These are phyloP conservation scores for Blyttiomyces sp. DNA, from an alignment of 371 early-diverging fungal species.

Conservation along the genomic window DNA sequence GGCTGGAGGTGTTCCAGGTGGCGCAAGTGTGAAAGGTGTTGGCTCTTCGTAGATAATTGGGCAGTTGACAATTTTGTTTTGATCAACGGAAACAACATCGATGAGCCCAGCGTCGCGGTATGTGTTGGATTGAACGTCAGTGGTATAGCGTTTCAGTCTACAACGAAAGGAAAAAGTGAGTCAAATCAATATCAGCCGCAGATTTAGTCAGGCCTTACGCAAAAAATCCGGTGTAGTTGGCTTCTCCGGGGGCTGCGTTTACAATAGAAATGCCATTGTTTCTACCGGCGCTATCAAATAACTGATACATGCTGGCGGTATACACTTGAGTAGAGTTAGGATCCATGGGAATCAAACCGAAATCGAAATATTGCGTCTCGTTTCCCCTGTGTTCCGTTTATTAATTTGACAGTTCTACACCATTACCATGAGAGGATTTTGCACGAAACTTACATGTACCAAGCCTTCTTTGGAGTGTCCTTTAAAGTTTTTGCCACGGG, in stretches of 20 bases:
- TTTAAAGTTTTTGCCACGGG: not conserved
- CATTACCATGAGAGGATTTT: not conserved
- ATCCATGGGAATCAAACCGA: not conserved
- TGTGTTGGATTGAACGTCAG: not conserved
- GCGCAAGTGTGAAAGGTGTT: not conserved
- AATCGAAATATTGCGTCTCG: not conserved
- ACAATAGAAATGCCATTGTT: not conserved
- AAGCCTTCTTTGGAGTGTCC: not conserved
- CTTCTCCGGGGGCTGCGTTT: not conserved
- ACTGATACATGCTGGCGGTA: not conserved
- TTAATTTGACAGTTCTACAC: not conserved
- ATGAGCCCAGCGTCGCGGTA: not conserved
- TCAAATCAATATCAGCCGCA: too few species aligned
- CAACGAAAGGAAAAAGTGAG: too few species aligned
- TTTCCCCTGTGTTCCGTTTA: not conserved
- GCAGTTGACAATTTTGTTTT: constrained; percentile 1
- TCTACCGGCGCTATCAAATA: not conserved
- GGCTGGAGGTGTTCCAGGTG: not conserved
- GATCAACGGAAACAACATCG: not conserved
- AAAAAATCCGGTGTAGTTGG: constrained; percentile 8
- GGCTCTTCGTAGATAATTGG: not conserved
- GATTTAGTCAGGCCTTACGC: constrained; percentile 2
- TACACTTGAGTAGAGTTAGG: not conserved
- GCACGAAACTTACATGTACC: constrained; percentile 8
- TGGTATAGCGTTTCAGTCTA: not conserved